Evolutionary conservation across 352 stramenopile genomes (phyloP), one percentile per base, ranked within the genome.

Genomic region (Phytophthora agathidicida): DNA sequence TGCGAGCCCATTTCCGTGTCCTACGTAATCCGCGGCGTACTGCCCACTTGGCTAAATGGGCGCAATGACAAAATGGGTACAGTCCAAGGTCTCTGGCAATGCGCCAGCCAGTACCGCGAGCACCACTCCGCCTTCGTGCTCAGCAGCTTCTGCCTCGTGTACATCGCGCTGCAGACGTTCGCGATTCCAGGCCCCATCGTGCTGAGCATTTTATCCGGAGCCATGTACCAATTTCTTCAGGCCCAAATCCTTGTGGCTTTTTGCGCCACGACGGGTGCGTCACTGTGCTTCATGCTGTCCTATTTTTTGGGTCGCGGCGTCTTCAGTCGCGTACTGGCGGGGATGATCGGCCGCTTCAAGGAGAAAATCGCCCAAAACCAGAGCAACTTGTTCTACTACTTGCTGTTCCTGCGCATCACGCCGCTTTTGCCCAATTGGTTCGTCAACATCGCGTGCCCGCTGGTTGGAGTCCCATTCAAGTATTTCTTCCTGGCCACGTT

Each of bases 381-480:
- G 43, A 51, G 64, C 33, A 96, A 96, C 47, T 38, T 96, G 24
- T 92, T 96, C 39, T 96, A 93, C 69, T 96, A 96, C 62, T 52
- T 96, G 56, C 66, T 96, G n/a, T 96, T 96, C 57, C 71, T 96
- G 33, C 77, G 88, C 17, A 89, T 96, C 58, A 96, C 88, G 20
- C 88, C 88, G 19, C 46, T 96, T 32, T 57, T 96, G 47, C 88
- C 88, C 13, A 96, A 96, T 68, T 96, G 88, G 88, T 95, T 95
- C 44, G 85, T 96, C 53, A 96, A 96, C 56, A 90, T 96, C 31
- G 86, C 86, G 22, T 93, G 81, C 28, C 88, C 88, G 28, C 70
- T 96, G 1, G 88, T 96, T 0, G 85, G 80, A 35, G 85, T 96
- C 35, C 74, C 82, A 41, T 92, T 94, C 67, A 84, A 85, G 54